Base-by-base conservation (phyloP, 2,329 filamentous ascomycete genomes). In the Alternaria longipes region DNA sequence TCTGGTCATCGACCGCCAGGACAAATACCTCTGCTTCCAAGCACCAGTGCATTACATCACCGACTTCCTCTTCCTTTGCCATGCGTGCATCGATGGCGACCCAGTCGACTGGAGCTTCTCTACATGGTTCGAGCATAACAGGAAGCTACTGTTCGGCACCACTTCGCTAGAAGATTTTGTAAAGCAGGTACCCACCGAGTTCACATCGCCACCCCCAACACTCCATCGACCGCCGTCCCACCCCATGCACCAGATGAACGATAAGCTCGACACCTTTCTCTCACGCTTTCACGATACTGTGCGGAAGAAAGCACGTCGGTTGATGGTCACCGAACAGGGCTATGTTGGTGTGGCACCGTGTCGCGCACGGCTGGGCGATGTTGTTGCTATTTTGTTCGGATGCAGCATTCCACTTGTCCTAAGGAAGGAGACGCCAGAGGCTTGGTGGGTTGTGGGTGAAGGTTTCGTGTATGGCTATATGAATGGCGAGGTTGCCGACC, bases 361-460 rank as follows among this genome's bases (percentile, higher is more conserved):
- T 58, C 64, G 70, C 41, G 70, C 70, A 7, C 53, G 63, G 8
- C 53, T 57, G 3, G 76, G 76, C 9, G 76, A 79, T 56, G 63
- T 66, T 9, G 60, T 79, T 9, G 77, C 68, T 7, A 65, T 79
- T 28, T 16, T 79, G 5, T 73, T 73, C 26, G 77, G 75, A 0
- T 80, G 78, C 49, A 78, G 72, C 46, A 78, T 80, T 5, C 78
- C 78, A 3, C 67, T 79, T 18, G 62, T 79, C 0, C 46, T 80
- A 6, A 63, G 75, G 9, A 45, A 47, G n/a, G 38, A 59, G 8
- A 28, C 41, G 2, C 60, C 52, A 50, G 64, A 74, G 14, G 62
- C 59, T 2, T 77, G 69, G 69, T 60, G 66, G 26, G 66, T 76
- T 8, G 61, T 77, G 18, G 74, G 74, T 1, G 74, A 77, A 42